Evolutionary conservation across 176 grass and related monocot genomes (phyloP), one percentile per base, ranked within the genome.

Genomic region (Lolium rigidum): DNA sequence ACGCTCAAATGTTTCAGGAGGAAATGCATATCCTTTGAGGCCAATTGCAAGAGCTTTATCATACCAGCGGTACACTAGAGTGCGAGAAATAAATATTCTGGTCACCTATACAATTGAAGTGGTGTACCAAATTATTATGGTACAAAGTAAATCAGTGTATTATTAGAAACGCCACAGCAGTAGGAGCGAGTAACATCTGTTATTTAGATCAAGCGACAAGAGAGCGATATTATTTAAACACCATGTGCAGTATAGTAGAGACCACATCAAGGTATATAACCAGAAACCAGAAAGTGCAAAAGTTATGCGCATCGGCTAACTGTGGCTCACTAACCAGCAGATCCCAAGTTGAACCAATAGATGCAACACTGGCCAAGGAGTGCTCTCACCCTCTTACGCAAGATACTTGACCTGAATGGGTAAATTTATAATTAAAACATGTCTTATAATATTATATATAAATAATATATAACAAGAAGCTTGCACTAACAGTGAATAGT

Each of bases 331-430:
- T 80, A 83, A 98, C 95, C 95, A 98, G 73, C 12, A 98, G 81
- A 93, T 98, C 95, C 91, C 91, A 98, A 26, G 95, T 93, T 74
- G 95, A 98, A 84, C 93, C 92, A 90, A 98, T 83, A 79, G 93
- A 93, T 68, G 86, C 89, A 86, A 89, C 93, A 87, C 93, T 93
- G 92, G 85, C 93, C 80, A 98, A 95, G 91, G 93, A 3, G 91
- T 95, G 76, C 84, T 90, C 76, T 94, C 93, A 86, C 95, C 95
- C 78, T 98, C 38, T 39, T 39, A 2, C 5, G 3, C 38, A 39
- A 39, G 5, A 3, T 39, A 39, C 38, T 39, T 39, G 38, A 39
- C 38, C 38, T 39, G 38, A 39, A 39, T 39, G 38, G 38, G 38
- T 39, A 39, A 3, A 3, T 39, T 39, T 39, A 39, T 39, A 39